Percentiles rank a stretch among this genome's conserved stretches.
phyloP scores from a whole-genome alignment of 148 eudicot genomes.

The Beta vulgaris region DNA sequence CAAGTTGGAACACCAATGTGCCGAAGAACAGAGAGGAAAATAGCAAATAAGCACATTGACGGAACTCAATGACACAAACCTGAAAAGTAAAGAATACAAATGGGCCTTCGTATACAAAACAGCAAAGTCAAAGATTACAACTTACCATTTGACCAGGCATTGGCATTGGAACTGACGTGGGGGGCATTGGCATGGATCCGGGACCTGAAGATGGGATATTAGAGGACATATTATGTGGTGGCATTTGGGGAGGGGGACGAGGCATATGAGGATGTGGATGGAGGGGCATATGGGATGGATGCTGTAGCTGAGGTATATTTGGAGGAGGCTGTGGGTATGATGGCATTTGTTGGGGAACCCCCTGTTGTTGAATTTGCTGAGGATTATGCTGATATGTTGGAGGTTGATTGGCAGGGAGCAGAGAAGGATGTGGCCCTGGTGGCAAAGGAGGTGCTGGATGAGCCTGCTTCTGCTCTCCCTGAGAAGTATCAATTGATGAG shows the following conservation, averaged over 20 bases:
- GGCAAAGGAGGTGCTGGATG: constrained; percentile 83
- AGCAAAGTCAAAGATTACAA: neutral
- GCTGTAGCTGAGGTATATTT: constrained; percentile 72
- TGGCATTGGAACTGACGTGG: constrained; percentile 36
- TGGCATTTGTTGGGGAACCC: constrained; percentile 59
- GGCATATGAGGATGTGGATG: constrained; percentile 65
- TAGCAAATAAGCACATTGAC: neutral
- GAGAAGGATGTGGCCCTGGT: constrained; percentile 97
- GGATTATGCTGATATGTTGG: constrained; percentile 77
- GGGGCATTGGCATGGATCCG: constrained; percentile 47
- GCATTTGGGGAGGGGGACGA: constrained; percentile 77
- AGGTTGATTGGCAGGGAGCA: constrained; percentile 57
- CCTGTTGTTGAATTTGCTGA: constrained; percentile 68
- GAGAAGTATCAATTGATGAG: constrained; percentile 64
- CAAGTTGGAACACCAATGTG: neutral
- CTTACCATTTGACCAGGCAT: constrained; percentile 66
- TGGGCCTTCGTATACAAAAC: neutral
- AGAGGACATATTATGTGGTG: constrained; percentile 62
- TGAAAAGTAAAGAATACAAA: neutral
- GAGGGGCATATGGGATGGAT: constrained; percentile 65
- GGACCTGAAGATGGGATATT: constrained; percentile 39
- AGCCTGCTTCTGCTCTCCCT: constrained; percentile 68
- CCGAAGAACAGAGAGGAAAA: neutral
- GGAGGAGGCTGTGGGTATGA: constrained; percentile 61
- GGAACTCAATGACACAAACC: neutral